A percentile compares a stretch with the other conserved stretches of the same genome.
These are phyloP conservation scores for Pyrrhoderma lamaoense DNA, from an alignment of 1,284 basidiomycete species.

Conservation along the genomic window DNA sequence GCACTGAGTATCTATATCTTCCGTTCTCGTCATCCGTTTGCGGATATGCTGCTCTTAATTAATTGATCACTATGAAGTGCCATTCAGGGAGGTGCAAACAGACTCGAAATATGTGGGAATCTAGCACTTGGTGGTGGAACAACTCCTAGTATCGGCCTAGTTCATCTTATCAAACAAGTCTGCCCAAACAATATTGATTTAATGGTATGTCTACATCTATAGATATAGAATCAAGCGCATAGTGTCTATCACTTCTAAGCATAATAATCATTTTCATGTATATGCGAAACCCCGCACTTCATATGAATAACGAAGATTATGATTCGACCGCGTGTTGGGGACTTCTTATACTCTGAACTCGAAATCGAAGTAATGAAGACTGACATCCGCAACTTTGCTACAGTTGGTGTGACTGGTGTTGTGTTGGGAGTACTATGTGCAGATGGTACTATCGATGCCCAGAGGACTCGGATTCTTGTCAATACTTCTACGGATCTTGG, in stretches of 20 bases:
- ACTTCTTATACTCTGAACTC: constrained; percentile 60
- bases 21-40: background rate
- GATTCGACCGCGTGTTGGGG: constrained; percentile 71
- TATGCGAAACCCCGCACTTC: background rate
- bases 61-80: constrained; percentile 40
- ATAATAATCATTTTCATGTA: too few species aligned
- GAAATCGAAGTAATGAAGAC: constrained; percentile 68
- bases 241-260: too few species aligned
- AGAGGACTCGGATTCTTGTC: constrained; percentile 33
- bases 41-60: too few species aligned
- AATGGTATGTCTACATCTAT: constrained; percentile 44
- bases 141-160: constrained; percentile 67
- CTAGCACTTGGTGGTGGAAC: constrained; percentile 68
- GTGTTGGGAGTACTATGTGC: constrained; percentile 61
- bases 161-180: constrained; percentile 45
- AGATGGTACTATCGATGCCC: constrained; percentile 55
- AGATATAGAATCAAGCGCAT: too few species aligned
- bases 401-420: constrained; percentile 51
- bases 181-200: constrained; percentile 42
- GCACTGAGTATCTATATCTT: background rate
- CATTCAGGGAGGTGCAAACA: constrained; percentile 56
- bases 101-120: constrained; percentile 74
- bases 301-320: constrained; percentile 44
- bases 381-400: constrained; percentile 59
- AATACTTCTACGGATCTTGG: background rate